A percentile compares a stretch with the other conserved stretches of the same genome.
Evolutionary conservation across 2,329 filamentous ascomycete species (phyloP).

Genomic region (Parastagonospora nodorum): DNA sequence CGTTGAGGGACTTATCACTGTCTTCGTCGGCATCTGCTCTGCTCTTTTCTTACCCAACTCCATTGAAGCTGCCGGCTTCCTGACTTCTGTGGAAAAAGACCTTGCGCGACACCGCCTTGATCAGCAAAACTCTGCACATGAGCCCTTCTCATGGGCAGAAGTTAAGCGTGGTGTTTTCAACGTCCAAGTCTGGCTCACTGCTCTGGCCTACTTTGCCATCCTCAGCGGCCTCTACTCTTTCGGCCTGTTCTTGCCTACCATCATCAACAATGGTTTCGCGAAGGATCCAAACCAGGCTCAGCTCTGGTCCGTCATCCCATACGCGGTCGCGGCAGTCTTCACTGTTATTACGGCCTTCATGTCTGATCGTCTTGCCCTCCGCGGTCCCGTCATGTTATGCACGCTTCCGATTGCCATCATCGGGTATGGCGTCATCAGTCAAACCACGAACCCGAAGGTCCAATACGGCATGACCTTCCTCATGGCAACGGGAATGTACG

Average conservation of each 20-base stretch:
- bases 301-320: slow-evolving; percentile 68
- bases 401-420: slow-evolving; percentile 67
- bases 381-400: slow-evolving; percentile 66
- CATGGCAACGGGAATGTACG: slow-evolving; percentile 69
- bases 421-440: slow-evolving; percentile 68
- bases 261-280: slow-evolving; percentile 63
- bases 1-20: slow-evolving; percentile 62
- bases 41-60: slow-evolving; percentile 63
- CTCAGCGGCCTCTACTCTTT: slow-evolving; percentile 66
- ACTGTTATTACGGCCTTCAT: slow-evolving; percentile 60
- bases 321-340: slow-evolving; percentile 63
- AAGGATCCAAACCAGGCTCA: slow-evolving; percentile 63
- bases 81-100: slow-evolving; percentile 58
- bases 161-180: slow-evolving; percentile 66
- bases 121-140: slow-evolving; percentile 41
- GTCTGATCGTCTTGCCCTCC: slow-evolving; percentile 64
- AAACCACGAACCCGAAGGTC: slow-evolving; percentile 56
- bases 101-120: slow-evolving; percentile 56
- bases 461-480: slow-evolving; percentile 71
- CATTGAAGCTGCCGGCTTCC: slow-evolving; percentile 59
- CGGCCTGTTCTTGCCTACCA: slow-evolving; percentile 69
- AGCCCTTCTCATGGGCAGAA: slow-evolving; percentile 65
- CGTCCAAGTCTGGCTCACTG: slow-evolving; percentile 67
- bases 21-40: slow-evolving; percentile 58
- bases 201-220: slow-evolving; percentile 64